Conservation (phyloP, 1,284 basidiomycete genomes). For the Moesziomyces antarcticus region DNA sequence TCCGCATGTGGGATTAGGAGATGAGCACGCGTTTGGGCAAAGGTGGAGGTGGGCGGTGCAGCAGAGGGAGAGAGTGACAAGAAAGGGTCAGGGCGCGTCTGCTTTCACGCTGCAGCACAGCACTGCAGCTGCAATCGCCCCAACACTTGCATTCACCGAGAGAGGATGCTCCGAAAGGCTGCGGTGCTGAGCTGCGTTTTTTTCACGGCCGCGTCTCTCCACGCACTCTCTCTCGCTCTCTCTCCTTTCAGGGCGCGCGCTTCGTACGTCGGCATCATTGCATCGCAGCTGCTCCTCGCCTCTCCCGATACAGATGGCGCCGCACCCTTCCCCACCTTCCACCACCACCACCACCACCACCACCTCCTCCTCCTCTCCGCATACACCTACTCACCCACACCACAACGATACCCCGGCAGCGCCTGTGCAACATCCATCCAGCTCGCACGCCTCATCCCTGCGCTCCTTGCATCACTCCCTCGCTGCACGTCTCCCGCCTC, state of each 20-base stretch:
- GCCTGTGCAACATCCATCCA: neutral
- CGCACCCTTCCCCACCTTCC: too few species aligned
- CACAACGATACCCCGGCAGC: neutral
- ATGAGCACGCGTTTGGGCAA: too few species aligned
- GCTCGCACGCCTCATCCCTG: neutral
- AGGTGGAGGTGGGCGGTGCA: neutral
- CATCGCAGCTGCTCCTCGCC: too few species aligned
- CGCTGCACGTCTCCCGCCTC: constrained; percentile 21
- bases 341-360: constrained; percentile 2
- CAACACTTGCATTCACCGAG: neutral
- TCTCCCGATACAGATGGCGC: neutral
- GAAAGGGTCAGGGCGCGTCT: neutral
- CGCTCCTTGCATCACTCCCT: constrained; percentile 27
- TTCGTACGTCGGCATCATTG: too few species aligned
- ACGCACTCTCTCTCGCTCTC: too few species aligned
- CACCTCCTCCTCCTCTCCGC: neutral
- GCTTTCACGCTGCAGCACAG: neutral
- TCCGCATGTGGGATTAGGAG: too few species aligned
- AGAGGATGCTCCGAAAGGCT: too few species aligned
- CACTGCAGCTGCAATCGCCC: neutral
- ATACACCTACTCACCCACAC: neutral
- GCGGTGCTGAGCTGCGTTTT: neutral
- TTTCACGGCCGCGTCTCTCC: neutral
- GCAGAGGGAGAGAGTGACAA: too few species aligned
- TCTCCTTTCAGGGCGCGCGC: too few species aligned